Base-by-base conservation (phyloP, 805 yeast species). In the Wickerhamomyces canadensis region DNA sequence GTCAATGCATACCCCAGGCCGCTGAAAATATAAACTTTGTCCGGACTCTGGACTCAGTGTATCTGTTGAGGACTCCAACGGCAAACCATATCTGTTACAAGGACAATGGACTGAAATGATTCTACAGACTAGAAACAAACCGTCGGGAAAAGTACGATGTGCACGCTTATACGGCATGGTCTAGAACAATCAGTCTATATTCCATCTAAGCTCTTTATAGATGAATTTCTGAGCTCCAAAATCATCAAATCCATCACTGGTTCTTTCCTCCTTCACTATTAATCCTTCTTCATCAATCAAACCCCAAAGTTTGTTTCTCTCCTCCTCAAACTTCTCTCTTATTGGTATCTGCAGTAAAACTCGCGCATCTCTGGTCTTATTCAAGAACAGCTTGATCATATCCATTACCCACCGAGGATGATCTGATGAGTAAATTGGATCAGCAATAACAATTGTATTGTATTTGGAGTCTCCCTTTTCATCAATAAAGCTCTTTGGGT, bases 341-440 rank as follows among this genome's bases (percentile, higher is more conserved):
- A 84, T 57, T 0, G 98, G 98, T 12, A 93, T 63, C 57, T 88
- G 88, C 7, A 91, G 55, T 13, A 85, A 56, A 0, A 88, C 76
- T 7, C 70, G 54, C 0, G 82, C 62, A 3, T 52, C 58, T 1
- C 37, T 4, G 3, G 44, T 39, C 11, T 40, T 38, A 1, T 57
- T 56, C 16, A 80, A 49, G 37, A 84, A 78, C 29, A 49, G 45
- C 4, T 52, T 49, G 6, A 89, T 62, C 70, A 85, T 80, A 34
- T 73, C 57, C 5, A 74, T 72, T 1, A 91, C 77, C 77, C 84
- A 75, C 13, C 57, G 55, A 1, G 97, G 97, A 53, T 91, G 98
- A 23, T 75, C 70, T 0, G 80, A 63, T 0, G 96, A 84, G 57
- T 93, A 91, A 2, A 91, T 78, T 0, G 97, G 96, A 58, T 91